Base-by-base conservation (phyloP, 148 eudicot genomes). In the Rhododendron ovatum region DNA sequence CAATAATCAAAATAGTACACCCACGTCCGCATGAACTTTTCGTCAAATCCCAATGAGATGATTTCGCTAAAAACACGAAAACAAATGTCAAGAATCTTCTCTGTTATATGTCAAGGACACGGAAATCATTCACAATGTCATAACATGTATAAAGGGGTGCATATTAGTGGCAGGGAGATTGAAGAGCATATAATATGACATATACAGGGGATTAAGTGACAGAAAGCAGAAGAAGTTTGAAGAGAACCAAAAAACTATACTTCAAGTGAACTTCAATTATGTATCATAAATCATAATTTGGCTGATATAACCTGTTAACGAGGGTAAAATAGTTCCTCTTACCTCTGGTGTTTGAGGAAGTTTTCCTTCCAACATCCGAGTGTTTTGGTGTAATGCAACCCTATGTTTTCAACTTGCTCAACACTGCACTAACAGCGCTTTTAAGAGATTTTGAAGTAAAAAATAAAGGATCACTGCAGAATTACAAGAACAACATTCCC, bases 1-100 rank as follows among this genome's bases (percentile, higher is more conserved):
- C 96, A 93, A 74, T 96, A 96, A 80, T 94, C 98, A 82, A 96
- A 96, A 86, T 96, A 96, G 85, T 94, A 96, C 59, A 94, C 98
- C 98, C 98, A 96, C 71, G 94, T 93, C 71, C 95, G 88, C 74
- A 96, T 89, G 90, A 96, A 96, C 88, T 96, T 93, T 86, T 96
- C 93, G 35, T 96, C 63, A 79, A 96, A 94, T 37, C 98, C 98
- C 75, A 69, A 28, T 28, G 75, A 69, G 37, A 11, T 12, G 18
- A 69, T 28, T 69, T 69, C 2, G 18, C 75, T 69, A 28, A 69
- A 8, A 81, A 50, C 82, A 50, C 4, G 17, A 51, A 18, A 37
- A 78, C 13, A n/a, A 39, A 33, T 22, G 30, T 43, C 3, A 61
- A 43, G 33, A 39, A 59, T 30, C 67, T 69, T 1, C 53, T 47